Conservation (phyloP, 1,284 basidiomycete species). For the Macrocybe sp. region DNA sequence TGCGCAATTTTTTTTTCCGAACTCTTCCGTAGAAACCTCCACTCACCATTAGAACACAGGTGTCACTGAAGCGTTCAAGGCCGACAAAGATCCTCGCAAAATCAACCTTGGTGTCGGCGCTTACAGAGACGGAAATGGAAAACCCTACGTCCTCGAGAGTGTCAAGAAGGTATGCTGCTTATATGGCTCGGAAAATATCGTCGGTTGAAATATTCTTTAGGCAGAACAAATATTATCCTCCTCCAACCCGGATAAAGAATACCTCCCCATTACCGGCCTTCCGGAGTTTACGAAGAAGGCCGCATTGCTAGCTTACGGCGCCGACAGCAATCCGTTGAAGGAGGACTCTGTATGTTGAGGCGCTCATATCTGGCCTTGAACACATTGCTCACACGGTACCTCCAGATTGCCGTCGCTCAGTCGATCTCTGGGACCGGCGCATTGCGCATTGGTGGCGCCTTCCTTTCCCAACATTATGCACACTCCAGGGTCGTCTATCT, state of each 20-base stretch:
- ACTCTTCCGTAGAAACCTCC: neutral
- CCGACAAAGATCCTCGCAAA: slow-evolving; percentile 86
- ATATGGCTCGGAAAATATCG: slow-evolving; percentile 2
- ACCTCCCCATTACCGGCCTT: slow-evolving; percentile 94
- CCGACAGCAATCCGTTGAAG: slow-evolving; percentile 71
- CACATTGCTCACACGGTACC: slow-evolving; percentile 9
- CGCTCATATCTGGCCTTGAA: slow-evolving; percentile 4
- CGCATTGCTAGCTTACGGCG: slow-evolving; percentile 89
- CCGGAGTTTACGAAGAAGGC: slow-evolving; percentile 87
- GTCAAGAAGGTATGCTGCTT: slow-evolving; percentile 71
- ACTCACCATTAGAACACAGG: slow-evolving; percentile 34
- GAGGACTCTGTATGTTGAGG: slow-evolving; percentile 64
- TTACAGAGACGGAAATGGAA: slow-evolving; percentile 92
- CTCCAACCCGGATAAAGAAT: slow-evolving; percentile 90
- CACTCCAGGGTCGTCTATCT: slow-evolving; percentile 89
- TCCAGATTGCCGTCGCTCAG: slow-evolving; percentile 87
- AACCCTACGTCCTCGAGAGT: slow-evolving; percentile 90
- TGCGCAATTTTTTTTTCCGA: slow-evolving; percentile 30
- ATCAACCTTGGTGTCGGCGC: slow-evolving; percentile 97
- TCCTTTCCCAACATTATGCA: slow-evolving; percentile 89
- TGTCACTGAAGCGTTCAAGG: slow-evolving; percentile 93
- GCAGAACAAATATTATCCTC: slow-evolving; percentile 77
- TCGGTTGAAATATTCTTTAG: slow-evolving; percentile 30
- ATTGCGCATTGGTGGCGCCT: slow-evolving; percentile 93
- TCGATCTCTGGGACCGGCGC: slow-evolving; percentile 98